phyloP scores from a whole-genome alignment of 495 filamentous ascomycete species.

The Hypomontagnella submonticulosa region DNA sequence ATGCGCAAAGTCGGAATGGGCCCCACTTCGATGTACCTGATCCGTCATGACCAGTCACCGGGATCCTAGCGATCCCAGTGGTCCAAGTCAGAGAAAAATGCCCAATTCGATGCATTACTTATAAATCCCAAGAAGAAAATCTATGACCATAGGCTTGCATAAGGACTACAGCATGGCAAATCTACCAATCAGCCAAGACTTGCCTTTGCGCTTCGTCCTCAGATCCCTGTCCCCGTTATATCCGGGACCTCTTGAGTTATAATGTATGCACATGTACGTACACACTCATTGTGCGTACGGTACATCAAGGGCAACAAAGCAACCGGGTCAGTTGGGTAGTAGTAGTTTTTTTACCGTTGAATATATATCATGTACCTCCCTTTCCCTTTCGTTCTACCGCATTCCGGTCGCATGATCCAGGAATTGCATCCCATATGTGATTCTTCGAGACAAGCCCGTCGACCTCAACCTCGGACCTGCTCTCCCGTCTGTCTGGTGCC shows the following conservation, averaged over 20 bases:
- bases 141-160: constrained; percentile 26
- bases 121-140: constrained; percentile 17
- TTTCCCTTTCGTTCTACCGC: constrained; percentile 23
- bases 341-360: constrained; percentile 1
- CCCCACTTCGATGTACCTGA: constrained; percentile 5
- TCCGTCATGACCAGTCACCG: background rate
- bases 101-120: constrained; percentile 25
- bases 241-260: constrained; percentile 38
- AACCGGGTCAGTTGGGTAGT: constrained; percentile 2
- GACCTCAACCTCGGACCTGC: constrained; percentile 17
- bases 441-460: constrained; percentile 28
- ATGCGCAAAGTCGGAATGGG: constrained; percentile 17
- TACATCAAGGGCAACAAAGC: constrained; percentile 12
- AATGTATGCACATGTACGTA: constrained; percentile 16
- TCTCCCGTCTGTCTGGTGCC: constrained; percentile 11
- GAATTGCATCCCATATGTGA: constrained; percentile 35
- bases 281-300: background rate
- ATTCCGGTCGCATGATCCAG: constrained; percentile 32
- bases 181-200: constrained; percentile 31
- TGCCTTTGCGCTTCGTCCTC: constrained; percentile 2
- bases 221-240: constrained; percentile 44
- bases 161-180: background rate
- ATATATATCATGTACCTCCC: constrained; percentile 43
- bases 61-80: background rate
- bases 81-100: background rate